phyloP scores from a whole-genome alignment of 2,329 filamentous ascomycete species.

The Aspergillus sp. region DNA sequence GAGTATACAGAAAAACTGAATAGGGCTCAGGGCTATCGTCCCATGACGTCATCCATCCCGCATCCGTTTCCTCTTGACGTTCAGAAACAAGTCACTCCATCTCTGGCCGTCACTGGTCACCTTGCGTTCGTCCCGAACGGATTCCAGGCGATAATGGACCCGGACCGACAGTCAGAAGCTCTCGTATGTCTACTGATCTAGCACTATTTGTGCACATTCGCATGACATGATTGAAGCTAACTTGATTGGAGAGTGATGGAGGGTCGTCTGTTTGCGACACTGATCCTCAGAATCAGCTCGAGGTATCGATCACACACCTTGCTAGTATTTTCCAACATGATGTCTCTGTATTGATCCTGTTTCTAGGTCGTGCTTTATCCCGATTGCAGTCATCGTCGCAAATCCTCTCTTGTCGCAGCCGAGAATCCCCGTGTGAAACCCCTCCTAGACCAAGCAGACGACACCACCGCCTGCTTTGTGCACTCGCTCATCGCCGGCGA shows the following conservation, averaged over 20 bases:
- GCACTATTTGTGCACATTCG: too few species aligned
- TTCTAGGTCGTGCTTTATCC: conserved; percentile 50
- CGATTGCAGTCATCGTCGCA: conserved; percentile 47
- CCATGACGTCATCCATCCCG: too few species aligned
- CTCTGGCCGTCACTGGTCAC: too few species aligned
- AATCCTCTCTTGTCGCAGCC: conserved; percentile 49
- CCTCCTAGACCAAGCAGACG: conserved; percentile 26
- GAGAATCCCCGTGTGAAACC: conserved; percentile 33
- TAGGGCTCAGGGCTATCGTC: too few species aligned
- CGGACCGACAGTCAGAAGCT: too few species aligned
- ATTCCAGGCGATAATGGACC: too few species aligned
- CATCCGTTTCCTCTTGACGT: too few species aligned
- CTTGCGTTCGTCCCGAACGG: too few species aligned
- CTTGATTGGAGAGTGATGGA: conserved; percentile 1
- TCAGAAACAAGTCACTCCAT: too few species aligned
- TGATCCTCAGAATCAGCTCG: conserved; percentile 18
- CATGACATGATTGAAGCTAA: too few species aligned
- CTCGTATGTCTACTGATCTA: too few species aligned
- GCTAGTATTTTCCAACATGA: not conserved
- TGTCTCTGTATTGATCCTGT: not conserved
- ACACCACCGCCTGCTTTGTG: conserved; percentile 52
- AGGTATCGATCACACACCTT: conserved; percentile 17
- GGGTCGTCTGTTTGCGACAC: not conserved
- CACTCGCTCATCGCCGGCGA: conserved; percentile 47
- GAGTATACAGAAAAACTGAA: too few species aligned